Evolutionary conservation across 2,329 filamentous ascomycete species (phyloP).

Genomic region (Zymoseptoria passerinii): DNA sequence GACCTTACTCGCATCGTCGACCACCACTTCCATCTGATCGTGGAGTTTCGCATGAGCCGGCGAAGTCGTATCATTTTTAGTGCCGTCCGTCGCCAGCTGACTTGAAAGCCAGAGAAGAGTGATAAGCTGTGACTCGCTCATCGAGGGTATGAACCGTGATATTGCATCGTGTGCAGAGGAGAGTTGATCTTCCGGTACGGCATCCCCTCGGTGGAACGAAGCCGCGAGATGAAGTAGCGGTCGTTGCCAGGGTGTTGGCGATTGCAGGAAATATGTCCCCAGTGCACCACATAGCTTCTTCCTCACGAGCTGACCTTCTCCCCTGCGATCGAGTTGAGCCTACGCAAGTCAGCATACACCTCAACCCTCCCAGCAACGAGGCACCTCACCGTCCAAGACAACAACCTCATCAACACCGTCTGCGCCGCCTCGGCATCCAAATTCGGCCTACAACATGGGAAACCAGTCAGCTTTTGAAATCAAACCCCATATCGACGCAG

Average conservation of each 20-base stretch:
- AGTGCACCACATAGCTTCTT: slow-evolving; percentile 72
- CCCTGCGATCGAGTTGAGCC: slow-evolving; percentile 40
- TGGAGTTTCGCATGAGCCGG: slow-evolving; percentile 16
- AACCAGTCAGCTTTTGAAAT: slow-evolving; percentile 14
- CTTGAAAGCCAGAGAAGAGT: slow-evolving; percentile 58
- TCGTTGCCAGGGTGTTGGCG: slow-evolving; percentile 57
- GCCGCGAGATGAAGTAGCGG: slow-evolving; percentile 41
- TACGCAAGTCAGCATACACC: slow-evolving; percentile 3
- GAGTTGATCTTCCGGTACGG: slow-evolving; percentile 13
- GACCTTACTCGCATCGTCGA: slow-evolving; percentile 43
- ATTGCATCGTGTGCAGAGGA: slow-evolving; percentile 39
- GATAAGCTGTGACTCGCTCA: slow-evolving; percentile 46
- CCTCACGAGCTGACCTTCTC: slow-evolving; percentile 52
- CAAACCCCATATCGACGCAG: slow-evolving; percentile 14
- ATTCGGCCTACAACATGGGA: slow-evolving; percentile 24
- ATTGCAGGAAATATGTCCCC: slow-evolving; percentile 66
- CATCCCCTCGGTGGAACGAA: slow-evolving; percentile 22
- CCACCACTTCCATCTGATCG: slow-evolving; percentile 44
- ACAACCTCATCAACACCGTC: slow-evolving; percentile 52
- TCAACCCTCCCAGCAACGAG: background rate
- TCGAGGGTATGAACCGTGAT: slow-evolving; percentile 37
- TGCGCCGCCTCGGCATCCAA: slow-evolving; percentile 51
- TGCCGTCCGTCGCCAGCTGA: slow-evolving; percentile 57
- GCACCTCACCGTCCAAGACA: slow-evolving; percentile 51
- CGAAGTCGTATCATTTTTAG: slow-evolving; percentile 50